These are phyloP conservation scores for Ogataea pignaliae DNA, from an alignment of 805 yeast species.

Conservation along the genomic window DNA sequence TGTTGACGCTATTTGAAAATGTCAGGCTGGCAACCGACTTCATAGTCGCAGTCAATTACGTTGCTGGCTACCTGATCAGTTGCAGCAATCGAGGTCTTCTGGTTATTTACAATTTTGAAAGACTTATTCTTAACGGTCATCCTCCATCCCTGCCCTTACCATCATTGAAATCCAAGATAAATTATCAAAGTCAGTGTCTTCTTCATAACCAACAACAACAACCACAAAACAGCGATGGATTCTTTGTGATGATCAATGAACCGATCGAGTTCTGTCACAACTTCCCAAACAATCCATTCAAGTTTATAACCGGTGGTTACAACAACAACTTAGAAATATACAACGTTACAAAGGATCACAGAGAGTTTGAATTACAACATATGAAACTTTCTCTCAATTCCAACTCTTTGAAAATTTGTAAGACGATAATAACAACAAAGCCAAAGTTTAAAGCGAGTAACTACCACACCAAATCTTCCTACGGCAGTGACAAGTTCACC, in stretches of 20 bases:
- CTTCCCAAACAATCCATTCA: constrained; percentile 13
- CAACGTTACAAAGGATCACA: constrained; percentile 12
- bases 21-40: constrained; percentile 16
- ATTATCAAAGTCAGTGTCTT: no score
- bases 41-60: constrained; percentile 16
- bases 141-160: not conserved
- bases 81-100: constrained; percentile 24
- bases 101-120: constrained; percentile 15
- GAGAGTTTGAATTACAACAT: constrained; percentile 6
- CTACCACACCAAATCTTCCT: constrained; percentile 3
- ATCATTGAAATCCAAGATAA: not conserved
- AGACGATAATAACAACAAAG: constrained; percentile 15
- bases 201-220: no score
- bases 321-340: constrained; percentile 20
- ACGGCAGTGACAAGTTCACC: constrained; percentile 18
- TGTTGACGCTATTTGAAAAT: constrained; percentile 12
- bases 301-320: constrained; percentile 19
- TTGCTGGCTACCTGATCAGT: constrained; percentile 14
- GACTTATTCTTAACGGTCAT: constrained; percentile 1
- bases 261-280: constrained; percentile 19
- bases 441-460: constrained; percentile 3
- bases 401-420: constrained; percentile 12
- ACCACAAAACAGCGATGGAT: constrained; percentile 3
- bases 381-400: not conserved
- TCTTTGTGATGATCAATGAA: constrained; percentile 17